These are phyloP conservation scores for Colletotrichum coccodes DNA, from an alignment of 2,329 filamentous ascomycete genomes.

Conservation along the genomic window DNA sequence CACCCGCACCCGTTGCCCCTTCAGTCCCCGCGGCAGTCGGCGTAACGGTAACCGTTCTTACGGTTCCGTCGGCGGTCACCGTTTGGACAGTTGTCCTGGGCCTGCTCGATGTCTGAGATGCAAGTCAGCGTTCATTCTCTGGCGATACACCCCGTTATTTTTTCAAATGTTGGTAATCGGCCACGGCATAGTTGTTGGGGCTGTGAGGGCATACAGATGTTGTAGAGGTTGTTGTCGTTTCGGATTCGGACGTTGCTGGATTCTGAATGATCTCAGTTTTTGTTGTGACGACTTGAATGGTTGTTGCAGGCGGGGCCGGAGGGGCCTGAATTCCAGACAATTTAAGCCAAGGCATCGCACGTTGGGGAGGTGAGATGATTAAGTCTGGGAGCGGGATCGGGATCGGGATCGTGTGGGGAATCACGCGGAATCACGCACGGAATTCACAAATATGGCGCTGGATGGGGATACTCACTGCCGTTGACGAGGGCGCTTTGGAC, in stretches of 20 bases:
- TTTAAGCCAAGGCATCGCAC: constrained; percentile 33
- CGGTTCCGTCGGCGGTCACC: constrained; percentile 62
- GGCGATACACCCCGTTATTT: constrained; percentile 9
- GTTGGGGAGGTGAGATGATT: constrained; percentile 12
- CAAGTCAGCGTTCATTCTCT: constrained; percentile 2
- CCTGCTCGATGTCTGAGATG: constrained; percentile 2
- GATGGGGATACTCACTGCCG: constrained; percentile 25
- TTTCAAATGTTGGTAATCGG: constrained; percentile 2
- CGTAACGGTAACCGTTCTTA: constrained; percentile 65
- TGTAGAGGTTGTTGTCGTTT: constrained; percentile 35
- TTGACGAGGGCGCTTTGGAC: constrained; percentile 29
- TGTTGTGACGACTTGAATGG: constrained; percentile 34
- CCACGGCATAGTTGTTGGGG: constrained; percentile 21
- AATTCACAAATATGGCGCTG: constrained; percentile 5
- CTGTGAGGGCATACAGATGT: constrained; percentile 26
- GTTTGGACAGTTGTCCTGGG: constrained; percentile 52
- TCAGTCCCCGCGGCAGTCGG: constrained; percentile 48
- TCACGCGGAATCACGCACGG: constrained; percentile 31
- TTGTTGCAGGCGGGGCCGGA: constrained; percentile 37
- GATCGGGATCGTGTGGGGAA: constrained; percentile 7
- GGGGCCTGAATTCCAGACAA: constrained; percentile 38
- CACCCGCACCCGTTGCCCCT: constrained; percentile 26
- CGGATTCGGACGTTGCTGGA: constrained; percentile 44
- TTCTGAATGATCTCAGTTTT: constrained; percentile 46
- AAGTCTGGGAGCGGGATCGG: background rate